phyloP scores from a whole-genome alignment of 208 protist species.

The Plasmodiophora brassicae region DNA sequence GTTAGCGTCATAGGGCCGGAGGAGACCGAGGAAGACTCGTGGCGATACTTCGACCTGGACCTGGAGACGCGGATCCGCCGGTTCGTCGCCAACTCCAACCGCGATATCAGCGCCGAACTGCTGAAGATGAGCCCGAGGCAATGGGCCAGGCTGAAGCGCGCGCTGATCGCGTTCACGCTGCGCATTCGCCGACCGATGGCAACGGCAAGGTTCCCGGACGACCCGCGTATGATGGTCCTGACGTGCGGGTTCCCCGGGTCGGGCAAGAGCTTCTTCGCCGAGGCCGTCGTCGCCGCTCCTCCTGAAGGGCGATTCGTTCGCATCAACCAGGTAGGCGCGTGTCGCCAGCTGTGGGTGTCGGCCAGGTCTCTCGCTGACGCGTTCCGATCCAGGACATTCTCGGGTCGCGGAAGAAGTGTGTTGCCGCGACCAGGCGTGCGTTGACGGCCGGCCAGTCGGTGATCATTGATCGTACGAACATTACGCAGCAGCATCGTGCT shows the following conservation, averaged over 20 bases:
- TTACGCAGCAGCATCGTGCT: background rate
- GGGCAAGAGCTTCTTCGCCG: background rate
- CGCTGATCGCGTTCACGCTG: background rate
- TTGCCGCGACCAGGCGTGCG: background rate
- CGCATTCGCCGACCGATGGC: background rate
- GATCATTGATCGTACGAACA: slow-evolving; percentile 1
- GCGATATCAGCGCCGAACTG: background rate
- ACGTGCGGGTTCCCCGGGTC: background rate
- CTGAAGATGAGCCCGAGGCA: background rate
- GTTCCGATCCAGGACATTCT: background rate
- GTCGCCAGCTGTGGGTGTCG: background rate
- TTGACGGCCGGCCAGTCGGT: background rate
- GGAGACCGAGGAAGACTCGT: background rate
- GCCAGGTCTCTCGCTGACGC: no score
- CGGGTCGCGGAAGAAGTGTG: background rate
- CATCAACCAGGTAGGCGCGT: slow-evolving; percentile 24
- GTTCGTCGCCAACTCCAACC: background rate
- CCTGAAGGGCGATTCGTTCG: background rate
- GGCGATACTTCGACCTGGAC: background rate
- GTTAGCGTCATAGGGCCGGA: no score
- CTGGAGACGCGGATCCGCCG: background rate
- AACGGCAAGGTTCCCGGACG: background rate
- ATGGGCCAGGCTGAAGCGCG: background rate
- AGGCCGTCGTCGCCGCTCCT: background rate
- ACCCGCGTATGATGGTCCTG: background rate